Evolutionary conservation across 768 basidiomycete species (phyloP), one percentile per base, ranked within the genome.

Genomic region (Aureoboletus auriporus): DNA sequence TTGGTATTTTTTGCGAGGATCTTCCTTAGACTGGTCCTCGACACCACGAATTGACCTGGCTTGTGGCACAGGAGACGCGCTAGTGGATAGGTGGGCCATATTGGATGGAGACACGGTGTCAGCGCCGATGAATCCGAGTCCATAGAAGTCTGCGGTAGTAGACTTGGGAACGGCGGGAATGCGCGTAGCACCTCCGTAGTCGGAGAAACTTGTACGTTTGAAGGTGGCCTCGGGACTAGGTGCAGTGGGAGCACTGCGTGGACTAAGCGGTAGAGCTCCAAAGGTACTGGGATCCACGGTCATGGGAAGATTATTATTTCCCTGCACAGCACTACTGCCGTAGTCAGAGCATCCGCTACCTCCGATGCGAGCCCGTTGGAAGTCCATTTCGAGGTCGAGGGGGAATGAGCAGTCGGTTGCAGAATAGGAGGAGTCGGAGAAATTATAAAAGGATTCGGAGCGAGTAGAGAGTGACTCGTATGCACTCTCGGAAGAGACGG

Each of bases 1-100:
- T 59, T 79, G 83, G 63, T 90, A 90, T 59, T 86, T 89, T 68
- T 84, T 86, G 61, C 85, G 80, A 8, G 83, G 77, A 52, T 89
- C 88, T 13, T 74, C 73, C 56, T 78, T 80, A 35, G 64, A 60
- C 16, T 69, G 67, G 28, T 80, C 79, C 17, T 79, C 64, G 23
- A 64, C 48, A 41, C 63, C 60, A 12, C 72, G 70, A 28, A 74
- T 66, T 16, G 74, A 63, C 44, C 65, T 59, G 13, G 68, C 56
- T 40, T 64, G 50, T 14, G 75, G 69, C 9, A 74, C 69, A 4
- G 65, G 56, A 31, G 80, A 68, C 5, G 78, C 61, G 2, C 75
- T 59, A 8, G 71, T 54, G 6, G 82, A 71, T 39, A 83, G 57
- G 29, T 77, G 77, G 2, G 76, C 61, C 36, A 83, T 74, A 53